phyloP scores from a whole-genome alignment of 108 stramenopile species.

The Phaeodactylum tricornutum region DNA sequence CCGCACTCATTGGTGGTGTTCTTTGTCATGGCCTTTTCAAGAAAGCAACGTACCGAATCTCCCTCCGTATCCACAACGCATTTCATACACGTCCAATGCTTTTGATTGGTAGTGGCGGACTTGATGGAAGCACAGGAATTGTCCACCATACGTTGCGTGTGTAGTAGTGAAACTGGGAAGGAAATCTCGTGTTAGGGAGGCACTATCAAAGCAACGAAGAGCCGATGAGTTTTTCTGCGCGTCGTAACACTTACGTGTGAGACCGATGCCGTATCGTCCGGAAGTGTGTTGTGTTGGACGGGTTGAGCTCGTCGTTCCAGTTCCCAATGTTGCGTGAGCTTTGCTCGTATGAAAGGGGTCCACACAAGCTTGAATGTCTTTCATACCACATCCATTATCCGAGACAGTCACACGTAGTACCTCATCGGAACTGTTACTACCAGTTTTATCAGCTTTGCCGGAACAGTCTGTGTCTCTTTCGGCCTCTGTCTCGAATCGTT shows the following conservation, averaged over 20 bases:
- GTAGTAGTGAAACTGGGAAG: conserved; percentile 61
- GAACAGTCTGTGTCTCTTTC: conserved; percentile 6
- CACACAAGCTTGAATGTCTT: conserved; percentile 69
- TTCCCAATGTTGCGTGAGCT: not conserved
- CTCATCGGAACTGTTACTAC: conserved; percentile 9
- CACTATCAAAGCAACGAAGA: not conserved
- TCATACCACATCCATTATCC: conserved; percentile 82
- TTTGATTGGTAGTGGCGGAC: conserved; percentile 32
- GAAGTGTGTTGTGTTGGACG: conserved; percentile 16
- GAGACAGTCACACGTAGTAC: conserved; percentile 56
- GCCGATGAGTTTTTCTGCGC: not conserved
- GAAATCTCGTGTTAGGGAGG: not conserved
- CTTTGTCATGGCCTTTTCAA: too few relatives aligned
- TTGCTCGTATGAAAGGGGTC: conserved; percentile 70
- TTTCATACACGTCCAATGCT: conserved; percentile 25
- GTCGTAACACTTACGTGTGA: conserved; percentile 20
- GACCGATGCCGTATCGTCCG: conserved; percentile 54
- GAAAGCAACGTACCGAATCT: conserved; percentile 37
- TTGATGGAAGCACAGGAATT: conserved; percentile 53
- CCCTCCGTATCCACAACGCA: conserved; percentile 59
- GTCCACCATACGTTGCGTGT: conserved; percentile 73
- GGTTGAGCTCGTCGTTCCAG: not conserved
- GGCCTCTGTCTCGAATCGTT: conserved; percentile 4
- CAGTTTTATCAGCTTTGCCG: conserved; percentile 8
- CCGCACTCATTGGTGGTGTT: conserved; percentile 41